Evolutionary conservation across 441 rosid genomes (phyloP).

Genomic region (Erysimum pusillum): DNA sequence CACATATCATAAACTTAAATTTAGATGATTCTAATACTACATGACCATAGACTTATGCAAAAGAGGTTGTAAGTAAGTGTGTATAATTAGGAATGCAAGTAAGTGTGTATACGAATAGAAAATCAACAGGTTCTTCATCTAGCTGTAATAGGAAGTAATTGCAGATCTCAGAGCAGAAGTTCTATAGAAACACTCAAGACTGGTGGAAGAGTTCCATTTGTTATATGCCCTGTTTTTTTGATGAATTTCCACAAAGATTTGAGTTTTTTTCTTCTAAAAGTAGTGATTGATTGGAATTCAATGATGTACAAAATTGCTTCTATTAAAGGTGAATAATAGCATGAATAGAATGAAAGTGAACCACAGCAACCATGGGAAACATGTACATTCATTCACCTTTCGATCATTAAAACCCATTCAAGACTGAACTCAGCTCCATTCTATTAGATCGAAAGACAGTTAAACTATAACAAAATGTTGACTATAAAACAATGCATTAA

Average conservation of each 20-base stretch:
- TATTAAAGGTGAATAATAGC: neutral
- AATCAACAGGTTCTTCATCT: slow-evolving; percentile 18
- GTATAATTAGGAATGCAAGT: neutral
- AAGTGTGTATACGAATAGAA: neutral
- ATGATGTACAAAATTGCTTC: neutral
- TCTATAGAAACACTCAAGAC: slow-evolving; percentile 7
- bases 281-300: neutral
- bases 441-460: neutral
- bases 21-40: slow-evolving; percentile 5
- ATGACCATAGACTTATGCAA: neutral
- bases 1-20: neutral
- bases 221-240: neutral
- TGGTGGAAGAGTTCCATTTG: neutral
- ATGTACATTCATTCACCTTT: neutral
- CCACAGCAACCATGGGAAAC: slow-evolving; percentile 16
- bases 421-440: slow-evolving; percentile 3
- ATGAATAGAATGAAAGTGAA: slow-evolving; percentile 15
- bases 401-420: neutral
- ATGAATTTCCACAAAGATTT: neutral
- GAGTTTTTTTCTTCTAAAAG: neutral
- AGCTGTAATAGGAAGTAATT: slow-evolving; percentile 3
- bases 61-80: slow-evolving; percentile 1
- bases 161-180: slow-evolving; percentile 10
- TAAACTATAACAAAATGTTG: neutral
- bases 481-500: slow-evolving; percentile 6